These are phyloP conservation scores for Paecilomyces fulvus DNA, from an alignment of 2,329 filamentous ascomycete genomes.

Conservation along the genomic window DNA sequence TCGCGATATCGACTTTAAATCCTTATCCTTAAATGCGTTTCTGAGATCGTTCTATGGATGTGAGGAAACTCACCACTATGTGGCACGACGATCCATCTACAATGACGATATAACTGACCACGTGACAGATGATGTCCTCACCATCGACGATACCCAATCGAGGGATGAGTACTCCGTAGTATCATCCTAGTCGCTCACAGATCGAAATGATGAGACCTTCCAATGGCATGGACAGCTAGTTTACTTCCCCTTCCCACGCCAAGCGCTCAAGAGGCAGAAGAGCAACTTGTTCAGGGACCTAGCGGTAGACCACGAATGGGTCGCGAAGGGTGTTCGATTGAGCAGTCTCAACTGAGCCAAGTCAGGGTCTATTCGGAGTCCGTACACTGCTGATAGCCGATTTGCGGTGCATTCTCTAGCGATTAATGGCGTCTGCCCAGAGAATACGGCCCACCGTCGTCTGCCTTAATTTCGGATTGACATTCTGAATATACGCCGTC, in stretches of 20 bases:
- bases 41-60: background rate
- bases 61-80: background rate
- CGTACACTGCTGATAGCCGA: background rate
- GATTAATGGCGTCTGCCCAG: background rate
- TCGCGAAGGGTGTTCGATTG: background rate
- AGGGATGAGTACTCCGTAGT: too few relatives aligned
- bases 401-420: background rate
- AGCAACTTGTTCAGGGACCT: background rate
- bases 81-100: background rate
- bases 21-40: background rate
- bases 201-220: background rate
- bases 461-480: background rate
- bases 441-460: background rate
- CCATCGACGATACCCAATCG: background rate
- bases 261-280: background rate
- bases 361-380: too few relatives aligned
- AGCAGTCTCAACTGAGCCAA: too few relatives aligned
- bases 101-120: background rate
- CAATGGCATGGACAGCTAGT: background rate
- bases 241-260: background rate
- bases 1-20: background rate
- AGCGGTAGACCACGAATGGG: background rate
- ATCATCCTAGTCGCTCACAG: background rate
- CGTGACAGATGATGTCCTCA: background rate
- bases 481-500: background rate